A percentile compares a stretch with the other conserved stretches of the same genome.
Conservation (phyloP, 176 grass and related monocot species). For the Oryza australiensis region DNA sequence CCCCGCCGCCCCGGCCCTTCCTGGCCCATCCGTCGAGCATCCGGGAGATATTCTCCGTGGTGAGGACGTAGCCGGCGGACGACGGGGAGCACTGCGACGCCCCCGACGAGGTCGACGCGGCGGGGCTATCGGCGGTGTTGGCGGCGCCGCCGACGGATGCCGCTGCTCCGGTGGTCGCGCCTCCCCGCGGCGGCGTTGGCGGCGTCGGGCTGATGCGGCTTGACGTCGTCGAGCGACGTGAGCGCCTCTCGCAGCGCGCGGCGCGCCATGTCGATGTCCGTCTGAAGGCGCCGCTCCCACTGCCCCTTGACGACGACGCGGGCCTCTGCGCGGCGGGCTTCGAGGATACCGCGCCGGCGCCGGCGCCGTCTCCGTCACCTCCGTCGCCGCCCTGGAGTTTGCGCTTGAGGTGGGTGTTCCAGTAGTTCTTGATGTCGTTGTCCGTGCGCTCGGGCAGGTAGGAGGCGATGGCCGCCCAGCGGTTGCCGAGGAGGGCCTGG, state of each 20-base stretch:
- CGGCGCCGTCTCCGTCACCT: not conserved
- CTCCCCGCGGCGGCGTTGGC: not conserved
- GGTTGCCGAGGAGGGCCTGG: slow-evolving; percentile 83
- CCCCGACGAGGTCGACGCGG: slow-evolving; percentile 37
- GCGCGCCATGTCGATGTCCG: slow-evolving; percentile 74
- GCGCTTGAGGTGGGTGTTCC: slow-evolving; percentile 97
- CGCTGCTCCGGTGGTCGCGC: too few relatives aligned
- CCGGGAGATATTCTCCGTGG: slow-evolving; percentile 72
- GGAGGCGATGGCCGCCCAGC: slow-evolving; percentile 92
- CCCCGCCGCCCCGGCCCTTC: not conserved
- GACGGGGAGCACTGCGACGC: slow-evolving; percentile 43
- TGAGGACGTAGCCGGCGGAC: slow-evolving; percentile 48
- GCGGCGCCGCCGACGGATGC: not conserved
- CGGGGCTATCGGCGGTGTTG: slow-evolving; percentile 37
- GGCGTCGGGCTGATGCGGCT: not conserved
- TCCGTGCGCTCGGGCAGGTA: slow-evolving; percentile 93
- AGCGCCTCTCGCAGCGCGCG: slow-evolving; percentile 67
- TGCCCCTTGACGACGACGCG: slow-evolving; percentile 62
- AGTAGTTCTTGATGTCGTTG: slow-evolving; percentile 99
- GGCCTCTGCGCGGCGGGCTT: slow-evolving; percentile 30
- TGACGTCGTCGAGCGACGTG: slow-evolving; percentile 42
- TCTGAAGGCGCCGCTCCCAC: slow-evolving; percentile 85
- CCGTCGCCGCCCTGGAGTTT: slow-evolving; percentile 45
- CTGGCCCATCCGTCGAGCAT: slow-evolving; percentile 73
- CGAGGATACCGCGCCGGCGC: not conserved